Base-by-base conservation (phyloP, 2,329 filamentous ascomycete species). In the Phyllosticta citriasiana region DNA sequence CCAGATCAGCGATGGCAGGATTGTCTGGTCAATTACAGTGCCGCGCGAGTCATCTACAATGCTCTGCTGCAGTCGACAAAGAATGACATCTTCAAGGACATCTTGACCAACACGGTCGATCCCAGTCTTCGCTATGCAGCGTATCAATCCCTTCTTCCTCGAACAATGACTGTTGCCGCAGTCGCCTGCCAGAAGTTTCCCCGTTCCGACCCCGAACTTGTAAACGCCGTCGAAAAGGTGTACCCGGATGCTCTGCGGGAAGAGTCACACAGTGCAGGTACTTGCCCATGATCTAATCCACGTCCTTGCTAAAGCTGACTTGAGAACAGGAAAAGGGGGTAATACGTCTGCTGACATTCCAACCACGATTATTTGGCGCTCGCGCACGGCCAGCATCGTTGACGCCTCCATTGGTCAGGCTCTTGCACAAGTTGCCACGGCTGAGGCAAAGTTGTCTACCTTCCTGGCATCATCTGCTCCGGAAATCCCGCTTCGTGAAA, bases 101-200 rank as follows among this genome's bases (percentile, higher is more conserved):
- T 97, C 25, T 78, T 99, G 62, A 85, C 88, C 55, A 87, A 89
- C 68, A 95, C 89, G 4, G 87, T 96, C 64, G 94, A 99, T 71
- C 92, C 92, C 1, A 96, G 91, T 64, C 89, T 99, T 68, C 87
- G 93, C 65, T 97, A 95, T 73, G 92, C 92, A 40, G 91, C 94
- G 19, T 97, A 97, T 73, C 91, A 96, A 74, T 82, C 91, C 71
- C 88, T 93, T 72, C 84, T 96, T 33, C 89, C 93, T 0, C 86
- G 94, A 53, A 96, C 91, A 2, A 84, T 91, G 59, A 87, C 92
- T 2, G 87, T 96, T 56, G 82, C 88, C 0, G 83, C 85, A 7
- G 88, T 97, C 65, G 88, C 90, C 2, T 86, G 86, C 67, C 87
- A 88, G 66, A 86, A 87, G 63, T 96, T 97, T 67, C 87, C 89